Conservation (phyloP, 805 yeast species). For the Candida saitoana region DNA sequence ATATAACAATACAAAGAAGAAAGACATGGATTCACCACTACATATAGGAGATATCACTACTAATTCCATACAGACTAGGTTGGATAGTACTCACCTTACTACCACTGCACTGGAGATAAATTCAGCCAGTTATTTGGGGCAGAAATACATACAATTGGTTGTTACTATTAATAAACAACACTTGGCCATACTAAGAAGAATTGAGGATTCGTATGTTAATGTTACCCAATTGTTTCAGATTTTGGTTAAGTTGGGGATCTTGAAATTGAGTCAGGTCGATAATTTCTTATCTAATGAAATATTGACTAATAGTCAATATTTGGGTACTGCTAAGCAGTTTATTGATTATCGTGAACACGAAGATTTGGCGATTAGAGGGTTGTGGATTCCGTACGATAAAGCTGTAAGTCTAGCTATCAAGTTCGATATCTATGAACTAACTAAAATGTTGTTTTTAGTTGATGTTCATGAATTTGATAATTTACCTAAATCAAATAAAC, state of each 20-base stretch:
- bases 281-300: constrained; percentile 32
- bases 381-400: constrained; percentile 43
- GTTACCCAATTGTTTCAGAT: constrained; percentile 34
- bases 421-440: constrained; percentile 36
- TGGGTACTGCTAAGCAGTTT: constrained; percentile 15
- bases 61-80: constrained; percentile 31
- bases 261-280: constrained; percentile 22
- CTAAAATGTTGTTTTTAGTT: constrained; percentile 35
- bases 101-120: constrained; percentile 14
- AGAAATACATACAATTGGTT: constrained; percentile 33
- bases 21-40: constrained; percentile 39
- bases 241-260: constrained; percentile 24
- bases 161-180: constrained; percentile 10
- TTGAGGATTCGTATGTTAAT: constrained; percentile 40
- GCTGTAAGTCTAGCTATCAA: constrained; percentile 36
- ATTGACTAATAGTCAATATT: constrained; percentile 28
- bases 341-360: constrained; percentile 29
- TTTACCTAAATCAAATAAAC: constrained; percentile 24
- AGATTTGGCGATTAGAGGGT: constrained; percentile 26
- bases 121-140: constrained; percentile 33
- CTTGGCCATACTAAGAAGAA: constrained; percentile 32
- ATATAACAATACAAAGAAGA: background rate
- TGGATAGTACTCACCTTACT: constrained; percentile 34
- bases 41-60: constrained; percentile 40
- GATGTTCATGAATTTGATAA: constrained; percentile 43